These are phyloP conservation scores for Theobroma grandiflorum DNA, from an alignment of 441 rosid genomes.

Conservation along the genomic window DNA sequence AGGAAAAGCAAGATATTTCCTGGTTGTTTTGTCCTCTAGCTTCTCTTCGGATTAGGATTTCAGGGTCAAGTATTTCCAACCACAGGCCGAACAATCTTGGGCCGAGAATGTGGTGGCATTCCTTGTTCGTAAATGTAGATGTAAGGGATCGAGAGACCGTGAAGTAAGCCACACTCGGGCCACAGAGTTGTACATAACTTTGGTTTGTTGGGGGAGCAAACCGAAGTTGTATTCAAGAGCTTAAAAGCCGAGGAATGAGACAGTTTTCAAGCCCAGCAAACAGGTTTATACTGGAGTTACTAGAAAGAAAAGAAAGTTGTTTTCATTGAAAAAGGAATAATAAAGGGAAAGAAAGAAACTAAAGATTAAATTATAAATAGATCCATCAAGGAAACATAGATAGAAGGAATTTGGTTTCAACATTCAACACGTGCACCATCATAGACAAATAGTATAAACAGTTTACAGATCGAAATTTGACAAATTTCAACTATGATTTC, in stretches of 20 bases:
- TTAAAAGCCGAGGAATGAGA: too few species aligned
- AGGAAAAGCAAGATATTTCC: too few species aligned
- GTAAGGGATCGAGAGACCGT: background rate
- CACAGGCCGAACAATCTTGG: background rate
- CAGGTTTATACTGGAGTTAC: background rate
- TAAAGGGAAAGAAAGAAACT: background rate
- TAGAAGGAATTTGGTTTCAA: background rate
- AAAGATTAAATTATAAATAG: background rate
- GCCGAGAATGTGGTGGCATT: background rate
- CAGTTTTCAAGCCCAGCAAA: background rate
- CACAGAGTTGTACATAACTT: too few species aligned
- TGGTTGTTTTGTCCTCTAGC: too few species aligned
- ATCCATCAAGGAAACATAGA: background rate
- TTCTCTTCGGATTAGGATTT: too few species aligned
- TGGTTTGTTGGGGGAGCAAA: too few species aligned
- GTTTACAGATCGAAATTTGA: background rate
- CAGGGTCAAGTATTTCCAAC: background rate
- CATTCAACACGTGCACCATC: background rate
- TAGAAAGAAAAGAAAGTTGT: too few species aligned
- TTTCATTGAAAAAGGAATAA: too few species aligned
- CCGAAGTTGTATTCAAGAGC: too few species aligned
- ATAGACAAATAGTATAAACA: background rate
- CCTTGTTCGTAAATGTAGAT: background rate
- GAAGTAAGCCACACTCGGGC: background rate
- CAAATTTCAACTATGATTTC: slow-evolving; percentile 10